Conservation (phyloP, 169 alveolate species). For the Plasmodium reichenowi region DNA sequence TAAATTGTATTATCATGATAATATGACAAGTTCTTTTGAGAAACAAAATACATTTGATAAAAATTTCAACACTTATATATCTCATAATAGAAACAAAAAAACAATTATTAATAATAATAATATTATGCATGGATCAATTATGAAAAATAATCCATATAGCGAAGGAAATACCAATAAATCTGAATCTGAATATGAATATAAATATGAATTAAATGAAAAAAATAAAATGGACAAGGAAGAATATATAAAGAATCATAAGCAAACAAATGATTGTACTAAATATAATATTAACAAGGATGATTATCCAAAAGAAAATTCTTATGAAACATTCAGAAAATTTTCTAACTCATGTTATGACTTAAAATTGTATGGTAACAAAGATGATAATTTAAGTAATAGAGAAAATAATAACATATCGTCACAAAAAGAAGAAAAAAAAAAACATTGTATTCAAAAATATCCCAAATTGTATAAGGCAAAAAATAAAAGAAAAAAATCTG, state of each 20-base stretch:
- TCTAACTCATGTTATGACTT: background rate
- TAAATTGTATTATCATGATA: slow-evolving; percentile 11
- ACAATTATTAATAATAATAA: slow-evolving; percentile 2
- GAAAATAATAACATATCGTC: background rate
- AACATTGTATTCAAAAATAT: too few relatives aligned
- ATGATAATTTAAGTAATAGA: background rate
- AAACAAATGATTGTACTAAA: background rate
- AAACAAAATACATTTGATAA: slow-evolving; percentile 11
- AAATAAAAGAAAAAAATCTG: too few relatives aligned
- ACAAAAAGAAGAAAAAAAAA: too few relatives aligned
- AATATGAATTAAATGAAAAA: background rate
- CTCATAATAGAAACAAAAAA: background rate
- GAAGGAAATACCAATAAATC: background rate
- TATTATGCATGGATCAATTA: slow-evolving; percentile 17
- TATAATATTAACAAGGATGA: background rate
- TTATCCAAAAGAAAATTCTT: background rate
- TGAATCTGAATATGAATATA: background rate
- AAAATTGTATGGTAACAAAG: background rate
- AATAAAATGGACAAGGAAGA: background rate
- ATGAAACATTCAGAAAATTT: background rate
- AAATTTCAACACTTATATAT: background rate
- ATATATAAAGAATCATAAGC: background rate
- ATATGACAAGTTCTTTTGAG: background rate
- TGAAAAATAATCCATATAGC: background rate
- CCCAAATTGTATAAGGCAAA: too few relatives aligned